Percentiles rank a stretch among this genome's conserved stretches.
phyloP scores from a whole-genome alignment of 2,329 filamentous ascomycete genomes.

The Nannizziopsis arthrosporioides region DNA sequence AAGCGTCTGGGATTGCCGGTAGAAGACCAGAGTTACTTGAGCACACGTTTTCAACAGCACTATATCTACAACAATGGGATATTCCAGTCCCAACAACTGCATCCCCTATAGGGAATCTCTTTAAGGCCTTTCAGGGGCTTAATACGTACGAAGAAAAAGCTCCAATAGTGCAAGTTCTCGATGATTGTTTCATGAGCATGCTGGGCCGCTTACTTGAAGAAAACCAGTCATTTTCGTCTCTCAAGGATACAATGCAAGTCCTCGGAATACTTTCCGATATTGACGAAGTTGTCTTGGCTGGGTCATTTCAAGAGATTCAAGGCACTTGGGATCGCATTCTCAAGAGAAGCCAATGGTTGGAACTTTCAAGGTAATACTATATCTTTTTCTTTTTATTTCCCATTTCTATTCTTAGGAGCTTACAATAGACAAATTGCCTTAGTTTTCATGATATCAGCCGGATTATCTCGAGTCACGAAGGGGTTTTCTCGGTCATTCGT shows the following conservation, averaged over 20 bases:
- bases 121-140: constrained; percentile 69
- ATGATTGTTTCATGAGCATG: constrained; percentile 46
- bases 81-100: constrained; percentile 58
- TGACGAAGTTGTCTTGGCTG: constrained; percentile 59
- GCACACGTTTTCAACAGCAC: constrained; percentile 65
- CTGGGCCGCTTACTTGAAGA: constrained; percentile 31
- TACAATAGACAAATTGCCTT: constrained; percentile 4
- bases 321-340: constrained; percentile 53
- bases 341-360: constrained; percentile 64
- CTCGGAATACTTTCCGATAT: constrained; percentile 71
- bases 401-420: neutral
- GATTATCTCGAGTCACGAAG: constrained; percentile 71
- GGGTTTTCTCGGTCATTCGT: constrained; percentile 66
- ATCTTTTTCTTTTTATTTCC: neutral
- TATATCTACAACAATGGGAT: constrained; percentile 84
- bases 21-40: constrained; percentile 45
- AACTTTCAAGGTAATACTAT: constrained; percentile 54
- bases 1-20: constrained; percentile 46
- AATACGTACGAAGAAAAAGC: constrained; percentile 51
- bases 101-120: constrained; percentile 56
- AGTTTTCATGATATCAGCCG: constrained; percentile 56
- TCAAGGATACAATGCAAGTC: constrained; percentile 49
- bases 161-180: constrained; percentile 46
- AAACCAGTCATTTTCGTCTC: constrained; percentile 30
- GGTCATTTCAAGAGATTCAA: constrained; percentile 49